Evolutionary conservation across 257 asterid genomes (phyloP).

Genomic region (Ligustrum vulgare): DNA sequence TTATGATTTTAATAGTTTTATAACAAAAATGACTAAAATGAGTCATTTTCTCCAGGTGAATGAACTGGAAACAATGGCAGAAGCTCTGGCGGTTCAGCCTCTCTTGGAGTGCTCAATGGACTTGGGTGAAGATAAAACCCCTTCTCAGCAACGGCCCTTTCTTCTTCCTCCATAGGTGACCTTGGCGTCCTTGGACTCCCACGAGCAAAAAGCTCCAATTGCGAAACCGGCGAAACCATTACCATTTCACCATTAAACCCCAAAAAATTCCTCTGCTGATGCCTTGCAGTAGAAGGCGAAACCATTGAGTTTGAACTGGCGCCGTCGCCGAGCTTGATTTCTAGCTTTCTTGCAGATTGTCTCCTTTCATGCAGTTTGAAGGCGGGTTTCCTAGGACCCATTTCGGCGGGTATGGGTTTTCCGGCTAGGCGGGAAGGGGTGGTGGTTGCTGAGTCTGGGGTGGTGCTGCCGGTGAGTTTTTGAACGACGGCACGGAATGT

Average conservation of each 20-base stretch:
- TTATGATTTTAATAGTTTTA: too few species aligned
- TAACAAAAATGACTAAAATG: too few species aligned
- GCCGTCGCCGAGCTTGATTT: constrained; percentile 49
- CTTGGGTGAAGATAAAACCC: constrained; percentile 74
- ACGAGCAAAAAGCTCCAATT: constrained; percentile 52
- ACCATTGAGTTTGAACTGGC: background rate
- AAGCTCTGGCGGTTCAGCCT: constrained; percentile 74
- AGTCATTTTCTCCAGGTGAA: constrained; percentile 37
- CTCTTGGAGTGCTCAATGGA: constrained; percentile 59
- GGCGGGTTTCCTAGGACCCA: constrained; percentile 45
- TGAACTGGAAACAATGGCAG: constrained; percentile 76
- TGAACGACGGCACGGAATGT: constrained; percentile 79
- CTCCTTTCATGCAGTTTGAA: constrained; percentile 80
- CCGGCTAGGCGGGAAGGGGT: constrained; percentile 22
- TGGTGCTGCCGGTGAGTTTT: constrained; percentile 52
- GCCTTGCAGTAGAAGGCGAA: constrained; percentile 23
- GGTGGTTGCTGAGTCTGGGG: constrained; percentile 11
- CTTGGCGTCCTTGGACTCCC: constrained; percentile 53
- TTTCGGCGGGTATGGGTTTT: constrained; percentile 28
- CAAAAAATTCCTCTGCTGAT: constrained; percentile 19
- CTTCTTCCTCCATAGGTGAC: constrained; percentile 61
- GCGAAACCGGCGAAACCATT: constrained; percentile 73
- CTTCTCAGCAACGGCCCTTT: constrained; percentile 58
- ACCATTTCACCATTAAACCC: constrained; percentile 28
- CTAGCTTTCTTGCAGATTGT: constrained; percentile 49